Percentiles rank a stretch among this genome's conserved stretches.
Conservation (phyloP, 2,329 filamentous ascomycete genomes). For the Epichloe glyceriae region DNA sequence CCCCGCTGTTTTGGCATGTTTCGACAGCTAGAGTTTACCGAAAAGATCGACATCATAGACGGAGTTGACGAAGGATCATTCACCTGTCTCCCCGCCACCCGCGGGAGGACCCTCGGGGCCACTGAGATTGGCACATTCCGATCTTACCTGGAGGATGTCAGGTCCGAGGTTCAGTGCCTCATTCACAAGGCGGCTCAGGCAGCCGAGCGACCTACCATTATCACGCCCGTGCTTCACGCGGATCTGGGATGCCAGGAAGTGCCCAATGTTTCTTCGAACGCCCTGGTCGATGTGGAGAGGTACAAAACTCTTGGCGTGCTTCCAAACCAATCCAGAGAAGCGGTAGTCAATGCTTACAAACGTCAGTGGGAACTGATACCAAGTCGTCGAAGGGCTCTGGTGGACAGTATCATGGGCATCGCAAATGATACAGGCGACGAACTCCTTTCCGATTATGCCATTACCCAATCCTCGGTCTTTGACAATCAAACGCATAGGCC, state of each 20-base stretch:
- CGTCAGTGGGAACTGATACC: constrained; percentile 26
- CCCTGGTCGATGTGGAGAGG: constrained; percentile 18
- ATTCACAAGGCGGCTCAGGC: constrained; percentile 23
- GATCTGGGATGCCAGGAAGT: constrained; percentile 21
- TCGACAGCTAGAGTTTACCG: constrained; percentile 34
- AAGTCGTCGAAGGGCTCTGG: constrained; percentile 16
- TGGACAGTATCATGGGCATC: constrained; percentile 21
- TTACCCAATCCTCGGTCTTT: constrained; percentile 26
- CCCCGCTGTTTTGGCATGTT: constrained; percentile 36
- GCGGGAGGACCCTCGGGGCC: constrained; percentile 18
- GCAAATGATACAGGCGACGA: constrained; percentile 24
- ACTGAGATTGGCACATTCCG: constrained; percentile 29
- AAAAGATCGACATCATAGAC: constrained; percentile 24
- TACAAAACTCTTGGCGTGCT: constrained; percentile 26
- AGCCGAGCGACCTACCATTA: constrained; percentile 17
- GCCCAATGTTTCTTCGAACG: constrained; percentile 13
- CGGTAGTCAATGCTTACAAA: constrained; percentile 26
- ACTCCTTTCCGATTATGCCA: constrained; percentile 22
- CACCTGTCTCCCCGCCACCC: constrained; percentile 22
- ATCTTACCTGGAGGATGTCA: constrained; percentile 36
- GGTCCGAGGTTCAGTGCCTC: constrained; percentile 33
- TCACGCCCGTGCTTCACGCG: constrained; percentile 18
- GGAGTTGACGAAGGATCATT: constrained; percentile 27
- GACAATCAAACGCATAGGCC: constrained; percentile 22
- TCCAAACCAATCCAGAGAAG: constrained; percentile 21